Base-by-base conservation (phyloP, 2,329 filamentous ascomycete genomes). In the Phialophora macrospora region DNA sequence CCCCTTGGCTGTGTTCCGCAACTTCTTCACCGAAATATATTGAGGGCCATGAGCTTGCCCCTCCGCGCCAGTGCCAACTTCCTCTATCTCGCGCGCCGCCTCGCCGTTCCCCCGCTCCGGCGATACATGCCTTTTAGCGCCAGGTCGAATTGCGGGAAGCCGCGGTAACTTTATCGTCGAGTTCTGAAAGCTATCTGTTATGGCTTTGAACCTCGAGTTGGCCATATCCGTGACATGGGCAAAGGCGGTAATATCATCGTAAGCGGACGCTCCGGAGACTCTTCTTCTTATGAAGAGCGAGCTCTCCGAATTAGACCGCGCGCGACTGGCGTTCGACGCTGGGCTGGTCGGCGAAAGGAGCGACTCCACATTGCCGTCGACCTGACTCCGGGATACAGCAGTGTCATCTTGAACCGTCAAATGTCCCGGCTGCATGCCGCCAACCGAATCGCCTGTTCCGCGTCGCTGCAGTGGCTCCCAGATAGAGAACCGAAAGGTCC, bases 151-250 rank as follows among this genome's bases (percentile, higher is more conserved):
- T 58, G 72, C 79, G 4, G 80, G 80, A 73, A 81, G 78, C 72
- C 78, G 82, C 22, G 82, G 77, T 51, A 83, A 86, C 74, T 92
- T 83, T 77, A 93, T 90, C 62, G 88, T 91, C 1, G 93, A 91
- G 72, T 97, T 93, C 74, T 92, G 88, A 68, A 91, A 87, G 74
- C 90, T 96, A 75, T 97, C 93, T 74, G 88, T 90, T 75, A 98
- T 91, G 4, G 94, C 94, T 79, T 96, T 96, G 74, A 95, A 84
- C 49, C 94, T 86, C 71, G 90, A 92, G 73, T 97, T 98, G 70
- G 94, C 90, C 80, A 95, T 91, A 67, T 92, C 90, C 51, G 88
- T 87, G 12, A 96, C 87, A 76, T 95, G 83, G 57, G 90, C 86
- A 76, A 95, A 98, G 52, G 89, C 85, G 46, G 87, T 87, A 72